Evolutionary conservation across 805 yeast species (phyloP), one percentile per base, ranked within the genome.

Genomic region (Lipomyces kockii): DNA sequence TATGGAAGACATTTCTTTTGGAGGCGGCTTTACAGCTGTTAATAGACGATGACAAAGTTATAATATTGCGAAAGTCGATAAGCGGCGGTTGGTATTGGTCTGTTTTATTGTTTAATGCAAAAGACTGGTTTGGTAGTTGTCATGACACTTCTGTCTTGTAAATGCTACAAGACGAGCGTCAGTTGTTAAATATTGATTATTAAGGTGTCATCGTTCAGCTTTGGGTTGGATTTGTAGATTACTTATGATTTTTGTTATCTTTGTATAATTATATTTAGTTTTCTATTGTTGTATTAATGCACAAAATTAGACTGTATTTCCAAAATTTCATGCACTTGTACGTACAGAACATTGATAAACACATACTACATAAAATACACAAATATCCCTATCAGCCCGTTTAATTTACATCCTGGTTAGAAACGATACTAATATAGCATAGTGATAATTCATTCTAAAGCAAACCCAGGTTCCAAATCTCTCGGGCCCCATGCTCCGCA

Each of bases 401-500:
- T 17, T 43, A 43, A 43, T 14, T 37, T 37, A 37, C 20, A 43
- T 2, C 49, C 20, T 3, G 20, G 12, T 37, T 3, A 37, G 7
- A 3, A 11, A 4, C 39, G 17, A 37, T 14, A 37, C 4, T 14
- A 60, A 34, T 51, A 43, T 11, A 60, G 3, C 59, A 17, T 27
- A 25, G 51, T 8, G 56, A 11, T 35, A 46, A 32, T 12, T 20
- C 14, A 14, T 22, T 14, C 61, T 51, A 69, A 74, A 68, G 57
- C 51, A 69, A 20, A 6, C 71, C 71, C 22, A 78, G 72, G 65
- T 87, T 91, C 97, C 97, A 92, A 58, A 92, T 84, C 39, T 90
- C 87, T 69, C 85, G 82, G 20, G 98, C 97, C 0, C 98, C 98
- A 59, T 81, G 83, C 71, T 88, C 92, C 70, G 86, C 86, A 77